Base-by-base conservation (phyloP, 495 filamentous ascomycete genomes). In the Schizothecium vesticola region DNA sequence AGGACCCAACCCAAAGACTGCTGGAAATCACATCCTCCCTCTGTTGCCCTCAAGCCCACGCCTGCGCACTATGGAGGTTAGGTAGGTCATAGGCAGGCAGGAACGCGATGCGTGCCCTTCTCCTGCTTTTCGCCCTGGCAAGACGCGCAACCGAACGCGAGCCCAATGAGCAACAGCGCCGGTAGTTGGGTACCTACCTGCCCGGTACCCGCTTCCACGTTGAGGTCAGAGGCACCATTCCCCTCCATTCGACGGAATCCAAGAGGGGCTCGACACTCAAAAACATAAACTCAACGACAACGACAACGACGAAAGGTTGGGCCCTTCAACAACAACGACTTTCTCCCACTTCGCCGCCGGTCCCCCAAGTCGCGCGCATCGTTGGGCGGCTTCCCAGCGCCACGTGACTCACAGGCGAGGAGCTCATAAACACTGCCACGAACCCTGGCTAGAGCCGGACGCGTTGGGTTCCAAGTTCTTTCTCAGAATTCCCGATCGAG, bases 91-190 rank as follows among this genome's bases (percentile, higher is more conserved):
- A 6, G 12, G 16, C 3, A 3, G 31, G 16, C 16, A 51, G 13
- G 36, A 51, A 19, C 43, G n/a, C 19, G 16, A 51, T 51, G 43
- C 43, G 19, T n/a, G 43, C 43, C 43, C 43, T 33, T 12, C 28
- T 51, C 7, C 60, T 62, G 33, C 24, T 36, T 62, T 28, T 43
- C 36, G 61, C 61, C 61, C 16, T 63, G 61, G 28, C 23, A 62
- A 51, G 36, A 33, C 21, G 33, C n/a, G 28, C n/a, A 63, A 36
- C 22, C 36, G 61, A 19, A 43, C 28, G 23, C 61, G 61, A 63
- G 61, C 61, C 61, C 33, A 43, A 63, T 36, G 60, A 36, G 29
- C 61, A 63, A 33, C 28, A 36, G 22, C 28, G n/a, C 31, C 61
- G 61, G 61, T 43, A 63, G 28, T 36, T 63, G 22, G 33, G 26